Conservation (phyloP, 2,329 filamentous ascomycete genomes). For the Xylariomycetidae sp. region DNA sequence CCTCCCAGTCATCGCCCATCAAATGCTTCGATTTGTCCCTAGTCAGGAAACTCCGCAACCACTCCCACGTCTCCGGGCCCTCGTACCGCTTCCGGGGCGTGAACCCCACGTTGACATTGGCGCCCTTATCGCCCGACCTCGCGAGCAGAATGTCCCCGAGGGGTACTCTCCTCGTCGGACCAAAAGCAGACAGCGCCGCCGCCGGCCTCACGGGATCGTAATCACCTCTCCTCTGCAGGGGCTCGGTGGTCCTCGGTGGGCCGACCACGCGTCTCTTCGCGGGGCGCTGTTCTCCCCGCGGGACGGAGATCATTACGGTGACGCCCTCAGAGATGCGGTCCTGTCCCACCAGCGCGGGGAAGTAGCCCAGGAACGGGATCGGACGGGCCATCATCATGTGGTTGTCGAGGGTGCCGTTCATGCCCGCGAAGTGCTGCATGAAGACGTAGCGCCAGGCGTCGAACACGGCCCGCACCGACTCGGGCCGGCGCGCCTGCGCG, state of each 20-base stretch:
- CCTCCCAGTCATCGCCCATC: conserved; percentile 38
- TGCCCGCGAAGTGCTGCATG: conserved; percentile 41
- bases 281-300: conserved; percentile 2
- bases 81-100: conserved; percentile 37
- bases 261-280: conserved; percentile 12
- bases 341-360: conserved; percentile 30
- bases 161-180: conserved; percentile 35
- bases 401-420: conserved; percentile 37
- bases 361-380: conserved; percentile 35
- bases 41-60: conserved; percentile 33
- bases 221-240: conserved; percentile 17
- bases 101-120: conserved; percentile 22
- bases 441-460: conserved; percentile 28
- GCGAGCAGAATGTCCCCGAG: conserved; percentile 21
- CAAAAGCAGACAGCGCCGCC: conserved; percentile 26
- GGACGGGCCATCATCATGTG: conserved; percentile 33
- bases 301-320: conserved; percentile 7
- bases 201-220: conserved; percentile 15
- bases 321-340: conserved; percentile 16
- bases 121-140: conserved; percentile 21
- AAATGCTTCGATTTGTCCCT: conserved; percentile 29
- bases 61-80: conserved; percentile 32
- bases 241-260: conserved; percentile 20
- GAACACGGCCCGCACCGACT: conserved; percentile 23
- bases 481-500: conserved; percentile 29